phyloP scores from a whole-genome alignment of 441 rosid genomes.

The Manihot esculenta region DNA sequence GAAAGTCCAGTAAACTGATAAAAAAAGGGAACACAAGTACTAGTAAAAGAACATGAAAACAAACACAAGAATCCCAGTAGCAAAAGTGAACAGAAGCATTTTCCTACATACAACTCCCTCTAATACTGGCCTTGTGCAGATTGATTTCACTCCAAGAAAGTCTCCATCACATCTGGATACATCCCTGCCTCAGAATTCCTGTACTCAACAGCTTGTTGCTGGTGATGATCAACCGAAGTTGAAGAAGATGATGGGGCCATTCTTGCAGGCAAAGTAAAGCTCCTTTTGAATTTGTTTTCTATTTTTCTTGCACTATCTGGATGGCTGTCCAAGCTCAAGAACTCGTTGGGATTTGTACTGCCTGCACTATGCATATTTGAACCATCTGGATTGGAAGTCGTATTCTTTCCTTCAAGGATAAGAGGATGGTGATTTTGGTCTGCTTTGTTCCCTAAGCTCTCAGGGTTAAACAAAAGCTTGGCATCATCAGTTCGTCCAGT shows the following conservation, averaged over 20 bases:
- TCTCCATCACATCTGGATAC: conserved; percentile 74
- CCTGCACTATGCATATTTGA: conserved; percentile 25
- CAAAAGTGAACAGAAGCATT: conserved; percentile 16
- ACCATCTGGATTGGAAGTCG: conserved; percentile 41
- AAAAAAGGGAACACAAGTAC: conserved; percentile 16
- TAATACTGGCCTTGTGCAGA: neutral
- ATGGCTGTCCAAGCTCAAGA: conserved; percentile 75
- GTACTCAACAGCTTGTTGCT: conserved; percentile 46
- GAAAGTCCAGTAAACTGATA: conserved; percentile 19
- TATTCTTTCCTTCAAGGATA: conserved; percentile 38
- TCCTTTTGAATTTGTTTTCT: conserved; percentile 76
- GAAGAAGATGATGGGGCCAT: conserved; percentile 78
- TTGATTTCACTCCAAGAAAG: conserved; percentile 62
- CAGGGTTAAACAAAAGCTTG: conserved; percentile 65
- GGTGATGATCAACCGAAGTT: conserved; percentile 59
- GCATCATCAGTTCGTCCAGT: conserved; percentile 68
- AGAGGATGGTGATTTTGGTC: conserved; percentile 37
- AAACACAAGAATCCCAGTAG: conserved; percentile 21
- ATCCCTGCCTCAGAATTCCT: conserved; percentile 57
- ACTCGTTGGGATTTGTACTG: conserved; percentile 49
- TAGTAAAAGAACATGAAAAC: conserved; percentile 17
- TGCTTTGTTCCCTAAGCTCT: conserved; percentile 46
- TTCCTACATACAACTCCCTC: conserved; percentile 30
- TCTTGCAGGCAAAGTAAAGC: conserved; percentile 74
- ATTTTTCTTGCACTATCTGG: conserved; percentile 43